Evolutionary conservation across 1,139 yeast species (phyloP).

Genomic region (Sugiyamaella sp.): DNA sequence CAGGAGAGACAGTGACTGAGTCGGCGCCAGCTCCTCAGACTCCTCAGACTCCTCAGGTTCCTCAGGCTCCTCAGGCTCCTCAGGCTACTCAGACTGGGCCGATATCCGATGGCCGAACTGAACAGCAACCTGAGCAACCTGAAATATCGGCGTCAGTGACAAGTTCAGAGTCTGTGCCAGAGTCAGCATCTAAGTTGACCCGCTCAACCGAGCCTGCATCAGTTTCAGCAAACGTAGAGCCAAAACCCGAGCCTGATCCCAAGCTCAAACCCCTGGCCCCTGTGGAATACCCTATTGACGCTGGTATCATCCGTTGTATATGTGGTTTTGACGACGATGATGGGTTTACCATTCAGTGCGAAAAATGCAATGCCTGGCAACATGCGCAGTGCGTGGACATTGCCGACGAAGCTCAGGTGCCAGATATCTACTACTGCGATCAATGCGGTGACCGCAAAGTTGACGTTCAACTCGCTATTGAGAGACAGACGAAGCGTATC

Average conservation of each 20-base stretch:
- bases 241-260: background rate
- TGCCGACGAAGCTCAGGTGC: constrained; percentile 69
- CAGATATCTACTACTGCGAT: constrained; percentile 83
- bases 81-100: no score
- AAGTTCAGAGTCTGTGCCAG: background rate
- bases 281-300: constrained; percentile 48
- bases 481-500: constrained; percentile 35
- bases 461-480: constrained; percentile 53
- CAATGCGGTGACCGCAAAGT: constrained; percentile 68
- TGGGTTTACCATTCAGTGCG: constrained; percentile 94
- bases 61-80: no score
- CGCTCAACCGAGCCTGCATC: background rate
- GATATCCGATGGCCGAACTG: background rate
- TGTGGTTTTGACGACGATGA: constrained; percentile 91
- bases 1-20: no score
- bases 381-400: constrained; percentile 90
- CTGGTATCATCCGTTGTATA: constrained; percentile 86
- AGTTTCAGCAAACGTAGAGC: background rate
- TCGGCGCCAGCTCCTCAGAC: no score
- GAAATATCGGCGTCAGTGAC: background rate
- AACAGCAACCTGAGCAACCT: background rate
- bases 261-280: background rate
- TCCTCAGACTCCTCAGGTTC: no score
- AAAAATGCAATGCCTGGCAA: constrained; percentile 90
- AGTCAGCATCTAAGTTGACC: background rate